These are phyloP conservation scores for Solanum medicagineum DNA, from an alignment of 257 asterid genomes.

Conservation along the genomic window DNA sequence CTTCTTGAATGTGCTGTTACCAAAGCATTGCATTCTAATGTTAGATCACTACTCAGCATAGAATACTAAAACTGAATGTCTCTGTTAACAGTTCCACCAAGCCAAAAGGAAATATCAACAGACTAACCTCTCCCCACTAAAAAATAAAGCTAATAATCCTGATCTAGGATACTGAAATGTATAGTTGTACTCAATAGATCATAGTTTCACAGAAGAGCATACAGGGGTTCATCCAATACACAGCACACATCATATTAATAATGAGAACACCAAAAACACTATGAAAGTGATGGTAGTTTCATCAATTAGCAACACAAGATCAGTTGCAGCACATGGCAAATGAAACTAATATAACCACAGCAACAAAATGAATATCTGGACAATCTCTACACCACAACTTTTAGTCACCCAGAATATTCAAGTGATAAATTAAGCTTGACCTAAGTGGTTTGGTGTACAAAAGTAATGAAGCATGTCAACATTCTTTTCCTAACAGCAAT, in stretches of 20 bases:
- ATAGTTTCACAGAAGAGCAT: background rate
- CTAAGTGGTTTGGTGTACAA: background rate
- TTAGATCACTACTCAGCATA: background rate
- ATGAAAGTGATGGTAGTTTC: background rate
- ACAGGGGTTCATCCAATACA: background rate
- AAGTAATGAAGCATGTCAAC: background rate
- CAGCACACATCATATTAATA: background rate
- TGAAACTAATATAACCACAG: background rate
- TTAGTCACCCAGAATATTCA: background rate
- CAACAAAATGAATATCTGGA: background rate
- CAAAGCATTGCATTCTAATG: background rate
- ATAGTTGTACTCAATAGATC: background rate
- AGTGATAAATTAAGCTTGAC: background rate
- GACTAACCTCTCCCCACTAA: background rate
- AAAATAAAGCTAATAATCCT: background rate
- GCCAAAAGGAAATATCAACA: background rate
- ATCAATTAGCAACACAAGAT: background rate
- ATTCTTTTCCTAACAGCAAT: background rate
- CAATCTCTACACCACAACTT: background rate
- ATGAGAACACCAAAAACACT: background rate
- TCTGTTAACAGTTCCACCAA: background rate
- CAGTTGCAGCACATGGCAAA: background rate
- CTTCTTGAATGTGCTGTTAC: background rate
- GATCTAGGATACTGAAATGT: background rate
- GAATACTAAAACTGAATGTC: background rate